Percentiles rank a stretch among this genome's conserved stretches.
These are phyloP conservation scores for Strigomonas culicis DNA, from an alignment of 208 protist genomes.

Conservation along the genomic window DNA sequence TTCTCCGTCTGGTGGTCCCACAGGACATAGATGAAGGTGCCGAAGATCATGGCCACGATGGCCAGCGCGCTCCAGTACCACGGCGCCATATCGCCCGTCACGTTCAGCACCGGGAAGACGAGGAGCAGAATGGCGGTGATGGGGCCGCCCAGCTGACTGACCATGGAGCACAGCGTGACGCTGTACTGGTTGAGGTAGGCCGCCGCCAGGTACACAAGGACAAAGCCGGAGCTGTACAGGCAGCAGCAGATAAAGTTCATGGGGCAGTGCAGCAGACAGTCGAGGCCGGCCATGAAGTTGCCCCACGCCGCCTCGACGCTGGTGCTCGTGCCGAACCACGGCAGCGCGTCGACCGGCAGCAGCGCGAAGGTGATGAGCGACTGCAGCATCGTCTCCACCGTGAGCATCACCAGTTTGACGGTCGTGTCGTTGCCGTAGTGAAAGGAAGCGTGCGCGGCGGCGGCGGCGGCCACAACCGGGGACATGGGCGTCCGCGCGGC, in stretches of 20 bases:
- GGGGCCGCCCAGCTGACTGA: conserved; percentile 73
- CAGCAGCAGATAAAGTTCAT: conserved; percentile 68
- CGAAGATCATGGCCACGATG: conserved; percentile 52
- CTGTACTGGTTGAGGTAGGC: conserved; percentile 89
- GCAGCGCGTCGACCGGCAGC: conserved; percentile 74
- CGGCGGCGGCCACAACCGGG: neutral
- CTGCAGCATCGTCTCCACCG: conserved; percentile 55
- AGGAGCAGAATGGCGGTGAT: conserved; percentile 73
- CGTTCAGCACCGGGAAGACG: conserved; percentile 65
- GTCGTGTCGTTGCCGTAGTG: conserved; percentile 68
- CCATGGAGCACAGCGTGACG: conserved; percentile 74
- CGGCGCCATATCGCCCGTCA: conserved; percentile 47
- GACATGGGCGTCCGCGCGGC: too few relatives aligned
- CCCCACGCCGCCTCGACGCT: conserved; percentile 46
- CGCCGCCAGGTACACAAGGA: conserved; percentile 69
- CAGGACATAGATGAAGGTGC: conserved; percentile 58
- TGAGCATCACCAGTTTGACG: conserved; percentile 83
- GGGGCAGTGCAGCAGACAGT: conserved; percentile 50
- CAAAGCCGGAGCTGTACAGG: conserved; percentile 73
- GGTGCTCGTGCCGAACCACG: conserved; percentile 69
- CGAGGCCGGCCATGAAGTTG: conserved; percentile 66
- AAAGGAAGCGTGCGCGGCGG: too few relatives aligned
- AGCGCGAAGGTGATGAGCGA: conserved; percentile 51
- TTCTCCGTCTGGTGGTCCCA: conserved; percentile 79
- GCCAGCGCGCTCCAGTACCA: conserved; percentile 73